Conservation (phyloP, 768 basidiomycete species). For the Russula virescens region DNA sequence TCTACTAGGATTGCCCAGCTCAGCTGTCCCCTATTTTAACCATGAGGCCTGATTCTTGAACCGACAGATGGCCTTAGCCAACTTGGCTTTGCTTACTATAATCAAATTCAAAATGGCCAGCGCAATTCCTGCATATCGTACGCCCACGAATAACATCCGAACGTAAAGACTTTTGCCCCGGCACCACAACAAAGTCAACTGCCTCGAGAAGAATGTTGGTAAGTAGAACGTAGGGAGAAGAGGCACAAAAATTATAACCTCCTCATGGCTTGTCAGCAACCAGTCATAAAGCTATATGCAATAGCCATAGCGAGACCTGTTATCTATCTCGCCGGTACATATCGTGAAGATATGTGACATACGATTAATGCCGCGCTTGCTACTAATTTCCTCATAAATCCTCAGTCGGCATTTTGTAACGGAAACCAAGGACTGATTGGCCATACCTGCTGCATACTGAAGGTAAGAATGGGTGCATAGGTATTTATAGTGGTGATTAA, state of each 20-base stretch:
- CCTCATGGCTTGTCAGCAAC: slow-evolving; percentile 2
- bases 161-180: neutral
- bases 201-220: neutral
- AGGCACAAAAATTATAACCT: neutral
- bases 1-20: too few species aligned
- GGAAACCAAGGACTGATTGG: neutral
- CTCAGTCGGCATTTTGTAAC: neutral
- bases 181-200: slow-evolving; percentile 13
- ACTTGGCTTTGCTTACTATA: neutral
- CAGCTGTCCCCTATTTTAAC: too few species aligned
- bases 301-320: neutral
- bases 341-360: neutral
- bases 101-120: neutral
- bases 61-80: too few species aligned
- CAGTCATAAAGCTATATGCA: slow-evolving; percentile 15
- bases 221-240: too few species aligned
- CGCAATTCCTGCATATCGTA: slow-evolving; percentile 10
- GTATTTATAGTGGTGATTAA: neutral
- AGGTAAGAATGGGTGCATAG: neutral
- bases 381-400: neutral
- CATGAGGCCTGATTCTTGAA: neutral
- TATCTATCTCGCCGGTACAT: neutral
- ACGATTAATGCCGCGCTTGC: slow-evolving; percentile 9
- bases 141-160: slow-evolving; percentile 2
- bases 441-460: slow-evolving; percentile 6